Base-by-base conservation (phyloP, 2,329 filamentous ascomycete genomes). In the Arthroderma sp. region DNA sequence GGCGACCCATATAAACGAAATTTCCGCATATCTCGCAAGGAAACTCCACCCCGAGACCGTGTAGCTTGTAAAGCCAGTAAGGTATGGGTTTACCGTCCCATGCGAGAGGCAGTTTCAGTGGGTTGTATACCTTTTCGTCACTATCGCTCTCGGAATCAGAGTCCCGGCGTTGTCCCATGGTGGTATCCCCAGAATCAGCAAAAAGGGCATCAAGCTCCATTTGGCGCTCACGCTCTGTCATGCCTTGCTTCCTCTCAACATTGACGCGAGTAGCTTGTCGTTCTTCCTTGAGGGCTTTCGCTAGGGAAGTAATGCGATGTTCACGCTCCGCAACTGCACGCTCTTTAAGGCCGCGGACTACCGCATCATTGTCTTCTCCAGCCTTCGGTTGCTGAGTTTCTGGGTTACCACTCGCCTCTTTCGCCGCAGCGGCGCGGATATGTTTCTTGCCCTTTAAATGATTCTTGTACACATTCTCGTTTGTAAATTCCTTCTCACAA, bases 1-100 rank as follows among this genome's bases (percentile, higher is more conserved):
- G 83, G 23, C 93, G 81, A 15, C 93, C 93, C 87, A 95, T 96
- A 76, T 97, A 97, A n/a, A 96, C 90, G 67, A 90, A 96, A 72
- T 97, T 97, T 57, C 93, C 93, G 68, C 93, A 98, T 58, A 98
- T 88, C 70, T 98, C 91, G 76, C 93, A 98, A 0, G 87, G 80
- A 64, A 96, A 95, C 66, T 98, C 93, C 11, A 95, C 90, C 7
- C 93, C 93, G 25, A 98, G 77, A 1, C 93, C 93, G 68, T 98
- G 93, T 15, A 98, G 79, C 65, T 96, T 93, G 78, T 97, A 98
- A 15, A 98, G 80, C 93, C 93, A 98, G 77, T 93, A 98, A 0
- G 94, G 93, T 65, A 98, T 98, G 0, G 94, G 93, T 69, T 98
- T 98, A 65, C 94, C 93, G 64, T 98, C 93, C 94, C 94, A 98